Evolutionary conservation across 805 yeast genomes (phyloP).

Genomic region (Suhomyces sp.): DNA sequence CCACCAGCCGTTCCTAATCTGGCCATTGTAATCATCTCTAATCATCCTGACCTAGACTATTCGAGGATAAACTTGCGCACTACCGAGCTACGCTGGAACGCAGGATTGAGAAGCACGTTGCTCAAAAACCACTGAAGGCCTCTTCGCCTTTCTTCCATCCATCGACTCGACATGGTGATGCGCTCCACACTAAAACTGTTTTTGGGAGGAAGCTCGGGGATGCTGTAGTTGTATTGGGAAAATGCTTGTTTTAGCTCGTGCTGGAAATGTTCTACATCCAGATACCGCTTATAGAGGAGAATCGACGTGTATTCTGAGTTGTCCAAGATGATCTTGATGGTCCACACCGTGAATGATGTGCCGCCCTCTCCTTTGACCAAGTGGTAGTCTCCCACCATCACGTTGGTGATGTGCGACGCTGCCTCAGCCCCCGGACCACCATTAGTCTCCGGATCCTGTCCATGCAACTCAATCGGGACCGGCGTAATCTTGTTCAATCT

Average conservation of each 20-base stretch:
- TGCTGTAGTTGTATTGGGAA: conserved; percentile 30
- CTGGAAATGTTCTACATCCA: conserved; percentile 57
- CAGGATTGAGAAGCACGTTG: conserved; percentile 51
- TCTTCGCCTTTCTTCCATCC: conserved; percentile 53
- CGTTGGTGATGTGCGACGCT: conserved; percentile 12
- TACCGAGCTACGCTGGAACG: conserved; percentile 32
- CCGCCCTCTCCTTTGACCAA: conserved; percentile 38
- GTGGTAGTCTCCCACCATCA: conserved; percentile 39
- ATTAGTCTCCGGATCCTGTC: neutral
- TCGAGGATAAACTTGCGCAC: conserved; percentile 39
- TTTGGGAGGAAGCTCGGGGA: conserved; percentile 54
- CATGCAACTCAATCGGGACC: conserved; percentile 27
- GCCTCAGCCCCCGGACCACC: neutral
- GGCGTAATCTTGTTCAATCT: conserved; percentile 28
- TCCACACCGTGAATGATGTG: conserved; percentile 37
- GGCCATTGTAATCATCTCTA: neutral
- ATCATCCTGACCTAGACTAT: neutral
- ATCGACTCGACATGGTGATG: conserved; percentile 36
- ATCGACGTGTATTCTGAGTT: conserved; percentile 41
- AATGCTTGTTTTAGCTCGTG: conserved; percentile 30
- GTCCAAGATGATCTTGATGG: conserved; percentile 34
- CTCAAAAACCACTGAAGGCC: conserved; percentile 62
- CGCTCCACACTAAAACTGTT: conserved; percentile 39
- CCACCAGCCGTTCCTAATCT: neutral
- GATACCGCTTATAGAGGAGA: conserved; percentile 55